Percentiles rank a stretch among this genome's conserved stretches.
These are phyloP conservation scores for Metschnikowia picachoensis DNA, from an alignment of 805 yeast species.

Conservation along the genomic window DNA sequence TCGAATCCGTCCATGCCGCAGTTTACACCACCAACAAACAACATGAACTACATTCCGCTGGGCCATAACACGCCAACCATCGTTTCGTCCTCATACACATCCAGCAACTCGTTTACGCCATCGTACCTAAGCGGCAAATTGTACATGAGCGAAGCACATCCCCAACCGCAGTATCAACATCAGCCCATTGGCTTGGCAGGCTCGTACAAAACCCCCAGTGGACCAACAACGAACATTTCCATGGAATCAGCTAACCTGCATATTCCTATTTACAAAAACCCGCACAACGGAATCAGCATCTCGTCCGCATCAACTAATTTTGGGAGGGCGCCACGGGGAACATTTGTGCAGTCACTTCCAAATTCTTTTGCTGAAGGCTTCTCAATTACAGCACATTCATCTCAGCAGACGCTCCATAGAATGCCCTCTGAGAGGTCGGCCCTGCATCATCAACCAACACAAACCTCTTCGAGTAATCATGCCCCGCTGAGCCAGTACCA, in stretches of 20 bases:
- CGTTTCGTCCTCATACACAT: conserved; percentile 40
- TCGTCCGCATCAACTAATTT: conserved; percentile 4
- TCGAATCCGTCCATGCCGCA: conserved; percentile 10
- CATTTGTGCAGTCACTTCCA: conserved; percentile 7
- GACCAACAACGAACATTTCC: conserved; percentile 54
- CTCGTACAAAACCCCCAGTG: conserved; percentile 27
- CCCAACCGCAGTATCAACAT: conserved; percentile 3
- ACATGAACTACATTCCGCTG: conserved; percentile 34
- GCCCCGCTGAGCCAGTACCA: not conserved
- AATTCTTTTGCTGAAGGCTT: conserved; percentile 8
- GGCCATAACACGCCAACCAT: conserved; percentile 44
- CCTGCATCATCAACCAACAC: not conserved
- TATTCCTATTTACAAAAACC: conserved; percentile 5
- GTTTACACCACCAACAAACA: conserved; percentile 17
- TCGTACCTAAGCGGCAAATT: conserved; percentile 22
- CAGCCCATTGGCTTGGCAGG: conserved; percentile 9
- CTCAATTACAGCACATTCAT: conserved; percentile 2
- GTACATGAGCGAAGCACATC: not conserved
- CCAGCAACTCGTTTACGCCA: conserved; percentile 37
- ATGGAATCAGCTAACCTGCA: conserved; percentile 41
- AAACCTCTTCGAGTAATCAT: not conserved
- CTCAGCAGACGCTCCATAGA: conserved; percentile 8
- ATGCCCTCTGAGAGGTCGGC: not conserved
- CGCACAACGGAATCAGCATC: conserved; percentile 7
- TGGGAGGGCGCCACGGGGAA: not conserved